Base-by-base conservation (phyloP, 441 rosid genomes). In the Viola pubescens region DNA sequence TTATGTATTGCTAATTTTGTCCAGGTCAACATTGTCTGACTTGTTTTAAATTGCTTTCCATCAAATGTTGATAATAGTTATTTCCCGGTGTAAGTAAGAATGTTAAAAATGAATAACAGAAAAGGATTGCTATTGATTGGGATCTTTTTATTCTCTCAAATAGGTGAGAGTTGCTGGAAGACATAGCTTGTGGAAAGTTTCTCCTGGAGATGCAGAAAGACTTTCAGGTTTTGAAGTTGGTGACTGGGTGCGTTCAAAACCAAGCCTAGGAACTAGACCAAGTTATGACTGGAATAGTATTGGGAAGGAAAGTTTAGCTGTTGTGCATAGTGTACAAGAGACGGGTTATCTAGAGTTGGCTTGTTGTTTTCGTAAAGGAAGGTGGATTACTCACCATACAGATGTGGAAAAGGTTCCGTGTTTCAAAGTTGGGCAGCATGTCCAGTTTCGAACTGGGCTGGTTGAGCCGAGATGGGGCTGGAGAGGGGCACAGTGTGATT, bases 141-240 rank as follows among this genome's bases (percentile, higher is more conserved):
- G 53, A 61, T 11, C 16, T 8, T 10, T 5, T 12, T 8, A 56
- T 6, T 72, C 63, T 61, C 63, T 58, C 61, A 9, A 77, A 70
- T 68, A 94, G 99, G 92, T 79, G 19, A 84, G 68, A 69, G 97
- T 94, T 73, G 83, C 88, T 60, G 95, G 97, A 61, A 82, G 89
- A 67, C 85, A 66, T 60, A 75, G 81, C 62, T 74, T 81, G 71
- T 91, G 99, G 99, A 91, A 77, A 66, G 86, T 91, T 75, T 91
- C 99, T 59, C 96, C 99, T 14, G 97, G 97, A 61, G 99, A 89
- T 85, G 96, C 94, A 48, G 98, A 94, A 75, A 82, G 82, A 51
- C 97, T 94, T 70, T 81, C 98, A 40, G 99, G 99, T 64, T 91
- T 89, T 71, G 97, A 88, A 76, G 98, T 89, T 62, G 96, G 99